Evolutionary conservation across 345 rosid species (phyloP).

Genomic region (Dovyalis caffra): DNA sequence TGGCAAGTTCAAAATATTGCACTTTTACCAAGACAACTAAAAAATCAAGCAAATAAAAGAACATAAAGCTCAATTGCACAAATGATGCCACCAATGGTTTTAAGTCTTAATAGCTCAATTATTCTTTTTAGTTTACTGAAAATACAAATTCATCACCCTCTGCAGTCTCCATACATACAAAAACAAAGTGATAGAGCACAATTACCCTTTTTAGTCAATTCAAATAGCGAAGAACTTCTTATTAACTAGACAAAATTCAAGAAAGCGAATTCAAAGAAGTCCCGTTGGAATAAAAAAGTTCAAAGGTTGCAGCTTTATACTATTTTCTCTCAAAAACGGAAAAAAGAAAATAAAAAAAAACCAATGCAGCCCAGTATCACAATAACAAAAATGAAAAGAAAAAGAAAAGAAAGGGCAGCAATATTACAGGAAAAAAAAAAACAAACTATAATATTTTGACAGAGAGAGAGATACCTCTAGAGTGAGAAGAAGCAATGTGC

Average conservation of each 20-base stretch:
- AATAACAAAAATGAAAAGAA: background rate
- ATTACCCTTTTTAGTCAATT: background rate
- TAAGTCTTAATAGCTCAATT: background rate
- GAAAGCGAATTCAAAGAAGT: background rate
- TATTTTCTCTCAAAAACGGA: no score
- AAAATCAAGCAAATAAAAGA: background rate
- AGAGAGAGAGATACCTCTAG: conserved; percentile 38
- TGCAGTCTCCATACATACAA: background rate
- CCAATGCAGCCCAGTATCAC: no score
- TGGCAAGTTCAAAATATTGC: background rate
- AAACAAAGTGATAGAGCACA: background rate
- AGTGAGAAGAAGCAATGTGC: conserved; percentile 40
- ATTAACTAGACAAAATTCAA: background rate
- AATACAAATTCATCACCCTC: background rate
- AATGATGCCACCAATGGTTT: background rate
- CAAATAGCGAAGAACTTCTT: background rate
- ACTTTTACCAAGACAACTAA: background rate
- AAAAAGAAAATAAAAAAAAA: no score
- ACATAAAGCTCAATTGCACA: background rate
- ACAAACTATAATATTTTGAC: background rate
- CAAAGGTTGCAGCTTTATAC: background rate
- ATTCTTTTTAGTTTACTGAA: background rate
- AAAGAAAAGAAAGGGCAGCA: background rate
- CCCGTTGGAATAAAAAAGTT: background rate
- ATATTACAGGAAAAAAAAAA: background rate